Conservation (phyloP, 2,329 filamentous ascomycete genomes). For the Periconia macrospinosa region DNA sequence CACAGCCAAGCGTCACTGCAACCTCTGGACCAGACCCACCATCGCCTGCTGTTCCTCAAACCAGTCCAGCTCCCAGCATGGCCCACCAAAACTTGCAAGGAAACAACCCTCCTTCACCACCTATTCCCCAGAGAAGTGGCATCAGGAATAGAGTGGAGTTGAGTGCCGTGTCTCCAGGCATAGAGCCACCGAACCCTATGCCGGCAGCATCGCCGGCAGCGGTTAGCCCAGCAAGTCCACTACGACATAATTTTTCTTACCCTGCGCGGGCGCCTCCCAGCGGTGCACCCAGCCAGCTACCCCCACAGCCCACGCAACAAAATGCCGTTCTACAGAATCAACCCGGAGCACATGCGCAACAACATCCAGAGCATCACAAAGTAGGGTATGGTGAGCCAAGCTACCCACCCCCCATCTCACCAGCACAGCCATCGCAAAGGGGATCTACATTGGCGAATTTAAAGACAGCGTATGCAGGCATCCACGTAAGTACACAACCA, state of each 20-base stretch:
- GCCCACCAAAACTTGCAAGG: constrained; percentile 7
- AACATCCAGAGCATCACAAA: constrained; percentile 19
- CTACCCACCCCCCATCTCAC: constrained; percentile 23
- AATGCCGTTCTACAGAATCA: neutral
- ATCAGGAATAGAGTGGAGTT: constrained; percentile 40
- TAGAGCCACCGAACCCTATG: constrained; percentile 38
- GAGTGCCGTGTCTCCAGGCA: constrained; percentile 34
- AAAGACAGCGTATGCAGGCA: constrained; percentile 38
- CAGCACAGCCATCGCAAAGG: constrained; percentile 22
- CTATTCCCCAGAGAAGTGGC: constrained; percentile 39
- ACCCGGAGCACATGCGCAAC: constrained; percentile 14
- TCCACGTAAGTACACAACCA: constrained; percentile 31
- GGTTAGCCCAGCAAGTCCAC: constrained; percentile 30
- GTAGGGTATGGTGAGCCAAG: constrained; percentile 15
- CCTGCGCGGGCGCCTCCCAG: constrained; percentile 34
- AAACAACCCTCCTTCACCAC: constrained; percentile 24
- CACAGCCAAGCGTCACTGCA: constrained; percentile 28
- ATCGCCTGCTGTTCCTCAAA: constrained; percentile 24
- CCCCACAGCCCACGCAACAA: constrained; percentile 10
- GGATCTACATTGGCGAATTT: constrained; percentile 35
- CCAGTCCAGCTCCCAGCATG: constrained; percentile 5
- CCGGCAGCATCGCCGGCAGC: constrained; percentile 24
- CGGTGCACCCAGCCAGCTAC: constrained; percentile 34
- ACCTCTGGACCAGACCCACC: constrained; percentile 39
- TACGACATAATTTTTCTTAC: constrained; percentile 39